phyloP scores from a whole-genome alignment of 441 rosid species.

The Eutrema salsugineum region DNA sequence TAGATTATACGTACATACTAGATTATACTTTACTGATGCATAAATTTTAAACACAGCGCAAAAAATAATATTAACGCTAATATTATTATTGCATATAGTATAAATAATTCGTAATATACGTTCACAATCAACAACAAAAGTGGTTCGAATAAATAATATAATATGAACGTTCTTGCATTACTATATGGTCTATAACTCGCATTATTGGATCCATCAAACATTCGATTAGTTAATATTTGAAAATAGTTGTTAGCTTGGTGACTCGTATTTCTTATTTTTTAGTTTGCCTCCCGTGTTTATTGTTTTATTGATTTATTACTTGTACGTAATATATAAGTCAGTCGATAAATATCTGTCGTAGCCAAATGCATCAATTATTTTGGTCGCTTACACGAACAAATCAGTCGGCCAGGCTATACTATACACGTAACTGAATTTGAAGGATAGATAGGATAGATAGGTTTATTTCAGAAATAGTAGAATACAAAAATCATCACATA shows the following conservation, averaged over 20 bases:
- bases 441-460: too few species aligned
- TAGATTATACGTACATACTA: neutral
- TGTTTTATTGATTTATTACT: neutral
- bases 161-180: neutral
- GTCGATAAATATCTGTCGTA: neutral
- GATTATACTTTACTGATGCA: too few species aligned
- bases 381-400: neutral
- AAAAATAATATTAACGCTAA: neutral
- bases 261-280: neutral
- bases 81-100: neutral
- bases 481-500: neutral
- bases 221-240: slow-evolving; percentile 18
- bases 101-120: neutral
- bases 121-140: slow-evolving; percentile 16
- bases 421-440: neutral
- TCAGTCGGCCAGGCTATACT: neutral
- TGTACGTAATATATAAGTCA: neutral
- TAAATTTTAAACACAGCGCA: neutral
- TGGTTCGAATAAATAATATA: neutral
- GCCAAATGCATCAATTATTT: neutral
- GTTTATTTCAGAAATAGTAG: too few species aligned
- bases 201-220: slow-evolving; percentile 25
- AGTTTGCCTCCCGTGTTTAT: neutral
- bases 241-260: slow-evolving; percentile 15
- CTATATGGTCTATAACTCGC: slow-evolving; percentile 12